Base-by-base conservation (phyloP, 176 grass and related monocot genomes). In the Pharus latifolius region DNA sequence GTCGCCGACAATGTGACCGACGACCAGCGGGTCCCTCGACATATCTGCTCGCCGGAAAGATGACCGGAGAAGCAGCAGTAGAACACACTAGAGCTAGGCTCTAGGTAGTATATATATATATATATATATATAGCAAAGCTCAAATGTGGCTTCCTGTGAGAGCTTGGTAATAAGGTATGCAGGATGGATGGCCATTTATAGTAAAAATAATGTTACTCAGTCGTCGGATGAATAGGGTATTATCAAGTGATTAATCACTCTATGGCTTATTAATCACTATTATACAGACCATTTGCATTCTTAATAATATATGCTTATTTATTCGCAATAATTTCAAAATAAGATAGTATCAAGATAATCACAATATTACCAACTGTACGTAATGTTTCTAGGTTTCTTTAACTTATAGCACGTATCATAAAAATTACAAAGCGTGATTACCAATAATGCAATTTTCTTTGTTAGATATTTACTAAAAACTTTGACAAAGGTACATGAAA, bases 21-120 rank as follows among this genome's bases (percentile, higher is more conserved):
- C 76, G 23, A 90, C 86, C 37, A 97, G 70, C 7, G 93, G 86
- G 67, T 97, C 83, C 63, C 84, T 91, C 14, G 84, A 87, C 84
- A 81, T 81, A 61, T 6, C 23, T 75, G 62, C 30, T 63, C 53
- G 17, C 22, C 50, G 46, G 3, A 3, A 25, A 9, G 10, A 29
- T 56, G 50, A 15, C 65, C 3, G 16, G 12, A 3, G 7, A 3
- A 30, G 5, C 20, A 43, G 5, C 16, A 12, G 6, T 12, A 12
- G 33, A 22, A 6, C n/a, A n/a, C n/a, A n/a, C n/a, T n/a, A 44
- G 49, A 19, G 13, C 47, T 17, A 30, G 45, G 23, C 29, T 5
- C 48, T 37, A 8, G 23, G 12, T 49, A 67, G 65, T 4, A 34
- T 28, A 37, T 12, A 29, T 33, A 8, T 10, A n/a, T 9, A 24